phyloP scores from a whole-genome alignment of 2,329 filamentous ascomycete genomes.

The Dothideomycetes sp. region DNA sequence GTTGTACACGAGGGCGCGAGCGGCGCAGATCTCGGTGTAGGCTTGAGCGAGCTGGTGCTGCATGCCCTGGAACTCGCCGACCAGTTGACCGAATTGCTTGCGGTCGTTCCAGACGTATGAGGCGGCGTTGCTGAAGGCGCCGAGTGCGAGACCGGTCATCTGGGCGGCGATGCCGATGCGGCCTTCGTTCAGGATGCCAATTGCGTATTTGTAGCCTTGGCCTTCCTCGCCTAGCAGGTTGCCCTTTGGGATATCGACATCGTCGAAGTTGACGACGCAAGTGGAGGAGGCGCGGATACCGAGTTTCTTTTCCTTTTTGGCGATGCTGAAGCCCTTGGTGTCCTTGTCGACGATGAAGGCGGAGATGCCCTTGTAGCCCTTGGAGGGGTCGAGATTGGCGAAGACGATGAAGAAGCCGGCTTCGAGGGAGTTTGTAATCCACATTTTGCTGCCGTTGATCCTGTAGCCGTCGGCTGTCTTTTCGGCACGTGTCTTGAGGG shows the following conservation, averaged over 20 bases:
- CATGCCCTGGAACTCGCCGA: slow-evolving; percentile 98
- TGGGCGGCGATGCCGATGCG: slow-evolving; percentile 96
- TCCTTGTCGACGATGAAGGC: slow-evolving; percentile 92
- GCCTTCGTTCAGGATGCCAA: slow-evolving; percentile 86
- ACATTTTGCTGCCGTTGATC: slow-evolving; percentile 94
- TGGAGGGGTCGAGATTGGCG: slow-evolving; percentile 82
- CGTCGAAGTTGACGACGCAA: slow-evolving; percentile 95
- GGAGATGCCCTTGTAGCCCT: slow-evolving; percentile 94
- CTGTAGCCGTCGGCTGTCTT: slow-evolving; percentile 75
- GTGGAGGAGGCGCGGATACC: slow-evolving; percentile 93
- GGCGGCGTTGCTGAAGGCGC: slow-evolving; percentile 90
- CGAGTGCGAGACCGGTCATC: slow-evolving; percentile 93
- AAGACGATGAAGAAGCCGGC: slow-evolving; percentile 95
- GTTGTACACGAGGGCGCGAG: slow-evolving; percentile 87
- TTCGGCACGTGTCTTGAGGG: slow-evolving; percentile 78
- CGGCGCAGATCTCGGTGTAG: slow-evolving; percentile 86
- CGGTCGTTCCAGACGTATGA: slow-evolving; percentile 97
- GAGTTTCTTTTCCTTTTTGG: slow-evolving; percentile 99
- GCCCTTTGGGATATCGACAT: slow-evolving; percentile 78
- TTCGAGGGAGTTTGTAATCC: slow-evolving; percentile 97
- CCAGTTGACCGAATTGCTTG: slow-evolving; percentile 85
- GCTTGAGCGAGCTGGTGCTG: slow-evolving; percentile 97
- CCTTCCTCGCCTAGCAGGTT: slow-evolving; percentile 83
- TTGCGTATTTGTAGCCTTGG: slow-evolving; percentile 96
- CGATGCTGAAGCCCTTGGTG: slow-evolving; percentile 80